These are phyloP conservation scores for Daedalea quercina DNA, from an alignment of 768 basidiomycete genomes.

Conservation along the genomic window DNA sequence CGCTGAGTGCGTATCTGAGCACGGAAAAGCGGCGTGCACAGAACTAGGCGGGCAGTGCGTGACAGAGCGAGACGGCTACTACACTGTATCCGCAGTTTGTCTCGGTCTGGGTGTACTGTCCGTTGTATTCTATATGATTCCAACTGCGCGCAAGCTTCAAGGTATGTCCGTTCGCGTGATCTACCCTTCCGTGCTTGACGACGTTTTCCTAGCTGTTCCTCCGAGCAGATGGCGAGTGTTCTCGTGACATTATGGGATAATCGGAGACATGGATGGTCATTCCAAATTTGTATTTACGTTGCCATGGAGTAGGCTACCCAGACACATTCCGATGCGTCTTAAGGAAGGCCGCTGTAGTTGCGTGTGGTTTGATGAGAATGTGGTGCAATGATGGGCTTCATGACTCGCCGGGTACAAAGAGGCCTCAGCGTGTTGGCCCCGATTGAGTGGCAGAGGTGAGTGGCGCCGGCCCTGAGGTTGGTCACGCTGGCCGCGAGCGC, in stretches of 20 bases:
- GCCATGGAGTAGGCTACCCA: too few species aligned
- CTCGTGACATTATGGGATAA: constrained; percentile 21
- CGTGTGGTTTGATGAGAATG: too few species aligned
- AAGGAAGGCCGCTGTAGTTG: too few species aligned
- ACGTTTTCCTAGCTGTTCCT: constrained; percentile 47
- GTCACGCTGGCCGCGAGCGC: constrained; percentile 13
- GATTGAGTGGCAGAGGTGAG: background rate
- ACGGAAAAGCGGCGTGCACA: constrained; percentile 74
- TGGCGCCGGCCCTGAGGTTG: constrained; percentile 18
- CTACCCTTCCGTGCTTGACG: background rate
- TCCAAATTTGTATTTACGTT: background rate
- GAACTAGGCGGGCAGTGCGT: constrained; percentile 75
- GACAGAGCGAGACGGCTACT: constrained; percentile 89
- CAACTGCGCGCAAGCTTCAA: constrained; percentile 82
- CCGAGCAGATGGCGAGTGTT: constrained; percentile 68
- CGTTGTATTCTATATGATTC: constrained; percentile 71
- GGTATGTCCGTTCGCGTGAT: constrained; percentile 39
- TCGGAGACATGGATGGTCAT: background rate
- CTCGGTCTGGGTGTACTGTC: constrained; percentile 68
- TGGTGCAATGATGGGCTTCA: too few species aligned
- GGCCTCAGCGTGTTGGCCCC: background rate
- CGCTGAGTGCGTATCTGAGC: constrained; percentile 87
- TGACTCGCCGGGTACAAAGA: background rate
- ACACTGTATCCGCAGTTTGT: constrained; percentile 76
- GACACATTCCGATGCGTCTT: too few species aligned